Percentiles rank a stretch among this genome's conserved stretches.
phyloP scores from a whole-genome alignment of 2,329 filamentous ascomycete genomes.

The Teratosphaeriaceae sp. region DNA sequence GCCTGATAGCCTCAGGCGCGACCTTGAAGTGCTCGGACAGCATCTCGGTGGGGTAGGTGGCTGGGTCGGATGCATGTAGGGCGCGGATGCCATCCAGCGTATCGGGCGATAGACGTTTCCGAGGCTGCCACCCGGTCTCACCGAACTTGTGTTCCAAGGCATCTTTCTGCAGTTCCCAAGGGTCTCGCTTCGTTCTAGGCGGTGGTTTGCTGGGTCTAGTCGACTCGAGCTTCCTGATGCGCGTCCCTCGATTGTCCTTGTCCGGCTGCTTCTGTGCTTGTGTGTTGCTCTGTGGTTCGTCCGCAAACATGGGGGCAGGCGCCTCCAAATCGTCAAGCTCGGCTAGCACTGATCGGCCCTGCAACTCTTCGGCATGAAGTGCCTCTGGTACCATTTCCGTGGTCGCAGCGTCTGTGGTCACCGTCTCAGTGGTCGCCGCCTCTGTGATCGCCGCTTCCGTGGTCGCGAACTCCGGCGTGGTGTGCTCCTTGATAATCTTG shows the following conservation, averaged over 20 bases:
- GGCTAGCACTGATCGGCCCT: constrained; percentile 12
- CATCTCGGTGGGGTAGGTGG: constrained; percentile 65
- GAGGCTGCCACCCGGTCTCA: constrained; percentile 68
- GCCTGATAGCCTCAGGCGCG: constrained; percentile 78
- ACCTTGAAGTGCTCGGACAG: constrained; percentile 76
- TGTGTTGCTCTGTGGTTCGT: constrained; percentile 1
- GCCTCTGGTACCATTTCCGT: too few species aligned
- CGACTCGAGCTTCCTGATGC: constrained; percentile 3
- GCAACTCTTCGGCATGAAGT: constrained; percentile 5
- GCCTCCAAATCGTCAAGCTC: constrained; percentile 17
- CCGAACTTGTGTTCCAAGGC: constrained; percentile 72
- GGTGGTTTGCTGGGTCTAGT: constrained; percentile 2
- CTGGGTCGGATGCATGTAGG: constrained; percentile 69
- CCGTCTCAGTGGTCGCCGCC: too few species aligned
- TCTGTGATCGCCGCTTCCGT: too few species aligned
- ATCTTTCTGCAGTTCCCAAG: constrained; percentile 71
- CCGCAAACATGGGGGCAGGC: not conserved
- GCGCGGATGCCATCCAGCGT: constrained; percentile 84
- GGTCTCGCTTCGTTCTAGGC: constrained; percentile 30
- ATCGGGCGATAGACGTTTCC: constrained; percentile 84
- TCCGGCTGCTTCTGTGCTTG: constrained; percentile 1
- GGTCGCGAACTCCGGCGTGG: not conserved
- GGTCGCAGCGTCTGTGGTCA: too few species aligned
- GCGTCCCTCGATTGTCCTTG: too few species aligned
- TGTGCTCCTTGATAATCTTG: not conserved